Base-by-base conservation (phyloP, 495 filamentous ascomycete species). In the Talaromyces trachyspermus region DNA sequence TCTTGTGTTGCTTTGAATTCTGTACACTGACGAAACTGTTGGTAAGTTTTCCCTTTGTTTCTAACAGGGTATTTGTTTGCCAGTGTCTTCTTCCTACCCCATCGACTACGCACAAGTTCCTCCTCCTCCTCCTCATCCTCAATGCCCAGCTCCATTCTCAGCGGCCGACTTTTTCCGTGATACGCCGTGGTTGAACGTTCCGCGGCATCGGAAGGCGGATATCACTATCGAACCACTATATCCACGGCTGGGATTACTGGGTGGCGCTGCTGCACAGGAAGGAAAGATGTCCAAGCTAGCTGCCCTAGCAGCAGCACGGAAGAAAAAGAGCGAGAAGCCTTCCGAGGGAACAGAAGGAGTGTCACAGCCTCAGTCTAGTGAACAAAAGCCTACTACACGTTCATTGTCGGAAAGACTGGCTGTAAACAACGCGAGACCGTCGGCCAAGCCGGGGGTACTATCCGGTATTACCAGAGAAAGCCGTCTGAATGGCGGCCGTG, bases 241-340 rank as follows among this genome's bases (percentile, higher is more conserved):
- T 43, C 81, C 78, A 37, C 74, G 66, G 23, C 60, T 74, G 37
- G 78, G 84, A 6, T 72, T 98, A 7, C 65, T 92, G 14, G 92
- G 92, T 17, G 92, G 94, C 17, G 79, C 85, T 2, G 56, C 85
- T 2, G 56, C 72, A 9, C 68, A 78, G n/a, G 65, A 59, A 7
- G 71, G 66, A 4, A 95, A 94, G 56, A 75, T 85, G 58, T 95
- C 91, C 9, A 98, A 96, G 58, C 71, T 97, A 23, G 89, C 92
- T 49, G 83, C 84, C 33, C 70, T 97, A 15, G 91, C 91, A 49
- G 89, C 88, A n/a, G 81, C 85, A 17, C 79, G 89, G 41, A 94
- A 90, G 66, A 89, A 88, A 63, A 81, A 85, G 39, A 64, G 61
- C 7, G 81, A 83, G 8, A 82, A 83, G 58, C 14, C 39, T 25